Conservation (phyloP, 1,284 basidiomycete species). For the Trichosporon sp. region DNA sequence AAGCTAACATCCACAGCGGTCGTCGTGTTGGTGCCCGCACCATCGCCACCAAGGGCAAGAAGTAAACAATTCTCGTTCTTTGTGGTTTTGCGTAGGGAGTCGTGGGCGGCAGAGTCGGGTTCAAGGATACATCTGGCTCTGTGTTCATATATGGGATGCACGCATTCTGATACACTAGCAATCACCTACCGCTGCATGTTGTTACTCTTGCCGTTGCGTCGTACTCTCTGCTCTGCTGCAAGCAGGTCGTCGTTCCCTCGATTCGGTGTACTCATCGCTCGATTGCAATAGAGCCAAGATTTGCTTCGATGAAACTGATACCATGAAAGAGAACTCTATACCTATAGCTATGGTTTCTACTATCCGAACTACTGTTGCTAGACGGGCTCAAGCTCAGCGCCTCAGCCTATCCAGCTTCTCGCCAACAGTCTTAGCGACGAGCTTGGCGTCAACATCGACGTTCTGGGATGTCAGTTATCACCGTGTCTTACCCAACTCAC, state of each 20-base stretch:
- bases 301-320: constrained; percentile 7
- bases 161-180: constrained; percentile 26
- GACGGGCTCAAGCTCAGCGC: not conserved
- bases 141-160: constrained; percentile 29
- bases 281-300: too few species aligned
- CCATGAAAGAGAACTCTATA: constrained; percentile 13
- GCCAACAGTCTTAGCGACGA: constrained; percentile 31
- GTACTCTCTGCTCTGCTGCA: too few species aligned
- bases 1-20: constrained; percentile 27
- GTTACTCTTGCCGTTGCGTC: not conserved
- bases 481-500: constrained; percentile 8
- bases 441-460: constrained; percentile 25
- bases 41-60: constrained; percentile 37
- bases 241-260: too few species aligned
- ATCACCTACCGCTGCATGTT: not conserved
- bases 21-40: constrained; percentile 37
- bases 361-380: not conserved
- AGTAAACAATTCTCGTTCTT: constrained; percentile 31
- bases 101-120: constrained; percentile 18
- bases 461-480: not conserved
- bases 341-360: not conserved
- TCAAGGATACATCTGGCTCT: constrained; percentile 21
- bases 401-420: constrained; percentile 19
- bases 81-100: constrained; percentile 20
- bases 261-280: too few species aligned